Evolutionary conservation across 805 yeast species (phyloP).

Genomic region (Ogataea chonburiensis): DNA sequence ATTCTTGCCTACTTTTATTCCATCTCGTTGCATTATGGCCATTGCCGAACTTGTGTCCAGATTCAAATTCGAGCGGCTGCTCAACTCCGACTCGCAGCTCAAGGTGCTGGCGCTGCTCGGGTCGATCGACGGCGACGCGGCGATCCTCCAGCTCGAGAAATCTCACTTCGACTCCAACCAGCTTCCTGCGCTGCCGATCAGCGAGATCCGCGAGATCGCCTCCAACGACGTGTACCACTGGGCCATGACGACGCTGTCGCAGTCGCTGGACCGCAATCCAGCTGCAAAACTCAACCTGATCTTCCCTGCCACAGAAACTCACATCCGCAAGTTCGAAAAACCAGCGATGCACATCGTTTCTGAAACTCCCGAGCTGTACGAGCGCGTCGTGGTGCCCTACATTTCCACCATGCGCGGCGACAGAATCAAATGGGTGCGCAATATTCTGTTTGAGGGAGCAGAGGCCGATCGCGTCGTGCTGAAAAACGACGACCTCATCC

Average conservation of each 20-base stretch:
- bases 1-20: too few relatives aligned
- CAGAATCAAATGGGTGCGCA: slow-evolving; percentile 84
- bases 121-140: slow-evolving; percentile 52
- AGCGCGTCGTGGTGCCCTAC: slow-evolving; percentile 63
- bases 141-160: slow-evolving; percentile 73
- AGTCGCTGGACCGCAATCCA: slow-evolving; percentile 48
- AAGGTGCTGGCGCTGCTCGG: slow-evolving; percentile 74
- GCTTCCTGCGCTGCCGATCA: slow-evolving; percentile 20
- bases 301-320: slow-evolving; percentile 87
- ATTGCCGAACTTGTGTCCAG: slow-evolving; percentile 32
- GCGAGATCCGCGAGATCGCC: slow-evolving; percentile 43
- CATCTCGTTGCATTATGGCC: slow-evolving; percentile 14
- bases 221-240: slow-evolving; percentile 82
- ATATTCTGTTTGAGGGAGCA: slow-evolving; percentile 75
- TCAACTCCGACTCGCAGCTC: slow-evolving; percentile 61
- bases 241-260: slow-evolving; percentile 58
- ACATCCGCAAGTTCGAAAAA: slow-evolving; percentile 69
- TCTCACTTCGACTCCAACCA: slow-evolving; percentile 52
- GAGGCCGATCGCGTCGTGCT: slow-evolving; percentile 80
- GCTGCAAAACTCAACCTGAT: slow-evolving; percentile 72
- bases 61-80: slow-evolving; percentile 47
- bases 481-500: slow-evolving; percentile 66
- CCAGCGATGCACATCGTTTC: slow-evolving; percentile 59
- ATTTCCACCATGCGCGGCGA: slow-evolving; percentile 74
- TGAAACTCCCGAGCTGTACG: slow-evolving; percentile 83